Evolutionary conservation across 2,329 filamentous ascomycete species (phyloP), one percentile per base, ranked within the genome.

Genomic region (Pleoardoris graminearum): DNA sequence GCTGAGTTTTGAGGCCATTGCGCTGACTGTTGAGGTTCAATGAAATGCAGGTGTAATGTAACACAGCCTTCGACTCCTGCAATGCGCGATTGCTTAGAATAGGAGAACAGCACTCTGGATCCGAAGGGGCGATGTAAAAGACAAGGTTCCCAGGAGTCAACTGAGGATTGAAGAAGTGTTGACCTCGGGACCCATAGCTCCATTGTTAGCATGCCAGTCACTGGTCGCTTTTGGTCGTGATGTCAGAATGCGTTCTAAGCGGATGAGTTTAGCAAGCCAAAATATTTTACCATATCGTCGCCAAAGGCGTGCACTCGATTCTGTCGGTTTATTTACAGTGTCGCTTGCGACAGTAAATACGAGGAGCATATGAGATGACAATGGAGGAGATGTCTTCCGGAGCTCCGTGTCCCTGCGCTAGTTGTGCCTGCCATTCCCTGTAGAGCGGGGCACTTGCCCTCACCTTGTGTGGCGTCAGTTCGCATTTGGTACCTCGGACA

Each of bases 1-100:
- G 50, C 72, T 70, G 55, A 79, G 69, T 35, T 74, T 71, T 27
- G 46, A 38, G n/a, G 50, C 39, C 50, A 53, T 56, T 17, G 33
- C 45, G 41, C 10, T 3, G 39, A n/a, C 16, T 25, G 3, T 46
- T 19, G 11, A 22, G 19, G 11, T n/a, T n/a, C n/a, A n/a, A n/a
- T n/a, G n/a, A n/a, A n/a, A n/a, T n/a, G n/a, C n/a, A n/a, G n/a
- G n/a, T n/a, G n/a, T n/a, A n/a, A n/a, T n/a, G n/a, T n/a, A n/a
- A n/a, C n/a, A n/a, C n/a, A n/a, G n/a, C n/a, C n/a, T n/a, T n/a
- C n/a, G n/a, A n/a, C n/a, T n/a, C n/a, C n/a, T n/a, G n/a, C n/a
- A n/a, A n/a, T n/a, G n/a, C n/a, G n/a, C n/a, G n/a, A n/a, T n/a
- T n/a, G n/a, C n/a, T n/a, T n/a, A n/a, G n/a, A n/a, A n/a, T n/a